Evolutionary conservation across 306 rosid species (phyloP), one percentile per base, ranked within the genome.

Genomic region (Fagus sylvatica): DNA sequence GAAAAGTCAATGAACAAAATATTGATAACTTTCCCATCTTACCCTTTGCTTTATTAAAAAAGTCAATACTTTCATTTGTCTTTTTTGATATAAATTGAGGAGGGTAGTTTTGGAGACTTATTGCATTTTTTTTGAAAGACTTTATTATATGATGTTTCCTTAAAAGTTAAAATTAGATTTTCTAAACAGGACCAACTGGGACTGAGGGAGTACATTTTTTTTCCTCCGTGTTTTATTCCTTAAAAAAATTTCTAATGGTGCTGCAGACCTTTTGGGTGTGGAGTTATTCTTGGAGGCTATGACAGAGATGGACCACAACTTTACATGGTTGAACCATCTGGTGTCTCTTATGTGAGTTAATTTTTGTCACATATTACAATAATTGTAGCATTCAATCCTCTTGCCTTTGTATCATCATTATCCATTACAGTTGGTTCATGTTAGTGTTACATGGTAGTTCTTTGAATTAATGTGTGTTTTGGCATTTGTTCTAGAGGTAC

Each of bases 261-360:
- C 56, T 80, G 85, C 93, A 93, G 99, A 85, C 99, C 99, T 68
- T 95, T 95, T 80, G 99, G 99, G 67, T 95, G 99, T 74, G 99
- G 99, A 71, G 93, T 95, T 76, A 95, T 95, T 74, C 88, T 95
- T 51, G 99, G 97, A 37, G 99, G 99, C 64, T 95, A 95, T 79
- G 99, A 95, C 84, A 88, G 99, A 82, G 99, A 95, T 81, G 99
- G 98, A 55, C 99, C 99, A 9, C 99, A 95, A 73, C 67, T 95
- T 68, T 93, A 95, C 93, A 86, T 95, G 96, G 96, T 95, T 55
- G 99, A 95, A 83, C 99, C 98, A 40, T 95, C 99, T 4, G 99
- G 99, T 54, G 89, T 93, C 82, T 87, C 99, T 71, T 91, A 95
- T 79, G 98, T 93, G 80, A 83, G 97, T 87, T 36, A 76, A 69